Evolutionary conservation across 768 basidiomycete genomes (phyloP), one percentile per base, ranked within the genome.

Genomic region (Auricularia auricula-judae): DNA sequence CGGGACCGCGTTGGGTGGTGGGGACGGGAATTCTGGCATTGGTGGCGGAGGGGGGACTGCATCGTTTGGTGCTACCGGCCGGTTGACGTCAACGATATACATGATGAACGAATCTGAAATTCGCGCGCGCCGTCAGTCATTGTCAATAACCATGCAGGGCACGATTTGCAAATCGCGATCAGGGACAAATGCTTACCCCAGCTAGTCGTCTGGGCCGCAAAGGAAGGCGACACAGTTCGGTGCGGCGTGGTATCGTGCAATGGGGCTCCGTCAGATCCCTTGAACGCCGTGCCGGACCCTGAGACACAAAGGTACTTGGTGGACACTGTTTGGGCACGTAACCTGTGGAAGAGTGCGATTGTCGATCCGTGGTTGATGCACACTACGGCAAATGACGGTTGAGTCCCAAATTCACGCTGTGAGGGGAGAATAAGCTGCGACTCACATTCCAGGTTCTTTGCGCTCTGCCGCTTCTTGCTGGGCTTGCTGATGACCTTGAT

Each of bases 401-500:
- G 59, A 47, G 58, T 4, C 36, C 21, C 61, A 47, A n/a, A 63
- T 16, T 66, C 62, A 69, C 64, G 61, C 66, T 54, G 62, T 34
- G 63, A 18, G 36, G 29, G 56, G 36, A 82, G 59, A 34, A 42
- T 36, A 63, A 44, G 35, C 42, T 36, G 8, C 56, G 18, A 76
- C 94, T 79, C 73, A 95, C 93, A 77, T 74, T 97, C 91, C 18
- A 93, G 82, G 70, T 92, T 93, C 81, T 96, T 96, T 58, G 89
- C 91, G 72, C 88, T 92, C 75, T 93, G 89, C 70, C 93, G 83
- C 82, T 97, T 97, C 81, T 98, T 97, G 78, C 91, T 93, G 3
- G 96, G 96, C 75, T 98, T 98, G 77, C 90, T 93, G 77, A 98
- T 98, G 71, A 98, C 92, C 75, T 94, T 95, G 81, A 98, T 98